Conservation (phyloP, 768 basidiomycete genomes). For the Tephrocybe sp. region DNA sequence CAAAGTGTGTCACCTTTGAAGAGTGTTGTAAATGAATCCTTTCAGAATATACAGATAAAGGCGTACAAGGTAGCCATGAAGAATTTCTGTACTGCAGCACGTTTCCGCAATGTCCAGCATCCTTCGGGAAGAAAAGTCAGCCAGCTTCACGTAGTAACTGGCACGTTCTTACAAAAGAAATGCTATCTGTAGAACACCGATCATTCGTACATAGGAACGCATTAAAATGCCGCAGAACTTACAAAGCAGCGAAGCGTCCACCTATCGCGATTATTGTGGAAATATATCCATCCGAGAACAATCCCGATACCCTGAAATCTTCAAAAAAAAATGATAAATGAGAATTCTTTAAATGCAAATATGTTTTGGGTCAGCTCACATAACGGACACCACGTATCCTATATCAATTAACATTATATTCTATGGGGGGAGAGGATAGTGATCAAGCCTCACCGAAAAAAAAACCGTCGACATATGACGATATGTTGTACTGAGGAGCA, state of each 20-base stretch:
- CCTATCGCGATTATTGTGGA: constrained; percentile 10
- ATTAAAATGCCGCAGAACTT: background rate
- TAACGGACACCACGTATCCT: constrained; percentile 11
- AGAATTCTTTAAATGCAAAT: background rate
- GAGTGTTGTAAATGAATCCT: background rate
- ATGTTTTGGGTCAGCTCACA: background rate
- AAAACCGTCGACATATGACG: background rate
- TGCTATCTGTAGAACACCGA: background rate
- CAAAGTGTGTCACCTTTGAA: constrained; percentile 6
- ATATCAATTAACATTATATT: background rate
- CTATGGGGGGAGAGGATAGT: too few species aligned
- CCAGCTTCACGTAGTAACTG: background rate
- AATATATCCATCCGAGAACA: constrained; percentile 12
- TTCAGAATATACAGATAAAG: too few species aligned
- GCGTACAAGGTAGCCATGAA: constrained; percentile 14
- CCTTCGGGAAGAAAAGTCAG: background rate
- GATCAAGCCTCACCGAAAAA: background rate
- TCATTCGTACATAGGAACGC: too few species aligned
- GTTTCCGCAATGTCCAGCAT: constrained; percentile 14
- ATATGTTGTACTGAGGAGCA: background rate
- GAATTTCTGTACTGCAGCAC: constrained; percentile 7
- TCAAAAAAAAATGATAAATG: too few species aligned
- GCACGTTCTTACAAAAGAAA: constrained; percentile 9
- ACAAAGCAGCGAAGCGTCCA: constrained; percentile 12
- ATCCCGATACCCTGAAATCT: constrained; percentile 13